Evolutionary conservation across 1,284 basidiomycete species (phyloP).

Genomic region (Melampsora americana): DNA sequence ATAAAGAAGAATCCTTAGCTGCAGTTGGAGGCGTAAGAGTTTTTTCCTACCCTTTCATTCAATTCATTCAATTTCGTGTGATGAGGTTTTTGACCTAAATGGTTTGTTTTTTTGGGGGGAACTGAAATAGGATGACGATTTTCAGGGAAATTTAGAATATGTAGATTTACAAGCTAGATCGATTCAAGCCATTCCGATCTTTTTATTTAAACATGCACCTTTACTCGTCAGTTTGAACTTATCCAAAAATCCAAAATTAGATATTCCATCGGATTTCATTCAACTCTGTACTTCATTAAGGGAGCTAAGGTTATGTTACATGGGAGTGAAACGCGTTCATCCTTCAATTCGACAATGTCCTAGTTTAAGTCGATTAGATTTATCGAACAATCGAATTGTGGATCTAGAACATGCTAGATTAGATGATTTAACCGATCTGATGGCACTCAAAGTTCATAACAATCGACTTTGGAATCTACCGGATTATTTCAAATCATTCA

Average conservation of each 20-base stretch:
- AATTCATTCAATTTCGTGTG: slow-evolving; percentile 47
- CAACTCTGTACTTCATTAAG: slow-evolving; percentile 79
- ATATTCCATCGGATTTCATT: slow-evolving; percentile 94
- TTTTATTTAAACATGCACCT: slow-evolving; percentile 80
- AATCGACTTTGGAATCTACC: slow-evolving; percentile 87
- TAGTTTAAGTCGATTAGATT: slow-evolving; percentile 76
- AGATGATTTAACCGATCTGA: slow-evolving; percentile 71
- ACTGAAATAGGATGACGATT: slow-evolving; percentile 70
- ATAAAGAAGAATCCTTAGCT: slow-evolving; percentile 49
- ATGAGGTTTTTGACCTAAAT: background rate
- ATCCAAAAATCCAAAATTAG: slow-evolving; percentile 91
- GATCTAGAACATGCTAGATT: slow-evolving; percentile 83
- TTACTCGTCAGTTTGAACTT: slow-evolving; percentile 82
- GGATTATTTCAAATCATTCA: slow-evolving; percentile 74
- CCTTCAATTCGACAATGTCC: slow-evolving; percentile 72
- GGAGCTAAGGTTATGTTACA: slow-evolving; percentile 83
- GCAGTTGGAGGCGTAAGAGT: slow-evolving; percentile 40
- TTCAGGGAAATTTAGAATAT: slow-evolving; percentile 71
- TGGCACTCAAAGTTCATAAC: slow-evolving; percentile 78
- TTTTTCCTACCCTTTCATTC: slow-evolving; percentile 55
- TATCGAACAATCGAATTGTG: slow-evolving; percentile 87
- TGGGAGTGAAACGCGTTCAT: slow-evolving; percentile 92
- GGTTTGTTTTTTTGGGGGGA: too few species aligned
- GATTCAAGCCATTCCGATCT: slow-evolving; percentile 84
- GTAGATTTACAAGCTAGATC: slow-evolving; percentile 80